Evolutionary conservation across 768 basidiomycete species (phyloP), one percentile per base, ranked within the genome.

Genomic region (Coprinopsis strossmayeri): DNA sequence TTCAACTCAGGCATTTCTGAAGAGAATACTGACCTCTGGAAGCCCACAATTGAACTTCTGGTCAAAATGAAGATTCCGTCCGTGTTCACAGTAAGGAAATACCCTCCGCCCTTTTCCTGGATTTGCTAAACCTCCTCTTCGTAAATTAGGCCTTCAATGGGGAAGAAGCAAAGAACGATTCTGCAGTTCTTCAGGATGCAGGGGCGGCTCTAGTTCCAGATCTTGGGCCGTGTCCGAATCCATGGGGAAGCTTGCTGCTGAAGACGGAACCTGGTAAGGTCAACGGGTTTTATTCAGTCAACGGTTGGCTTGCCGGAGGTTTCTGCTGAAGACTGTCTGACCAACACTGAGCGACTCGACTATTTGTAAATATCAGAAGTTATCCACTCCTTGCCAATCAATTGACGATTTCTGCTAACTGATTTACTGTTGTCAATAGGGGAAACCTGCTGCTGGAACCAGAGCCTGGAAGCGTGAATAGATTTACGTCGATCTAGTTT

Each of bases 241-340:
- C 54, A 13, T 69, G 66, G 64, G 63, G 67, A n/a, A 68, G 68
- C 37, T 34, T 59, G 25, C 30, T 62, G 1, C 38, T 53, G 9
- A 64, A 52, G 43, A 57, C 50, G 20, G 63, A 66, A 50, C 64
- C 67, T 1, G 61, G 52, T 23, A 61, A 51, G 28, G 56, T 68
- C 2, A 57, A 57, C 38, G 68, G 67, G 1, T 71, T 65, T 47
- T 67, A 69, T 53, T 55, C 64, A 4, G 54, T 52, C 13, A 69
- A 66, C 47, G 63, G 61, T 0, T 69, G 69, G 69, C 51, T 69
- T 15, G 59, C 66, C 2, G 66, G 68, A 13, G 67, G 63, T 1
- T 69, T 69, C 40, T 42, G 45, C 26, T 56, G 32, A 52, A n/a
- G n/a, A n/a, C n/a, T n/a, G n/a, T n/a, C n/a, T n/a, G n/a, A n/a